Conservation (phyloP, 768 basidiomycete species). For the Mycena crocata region DNA sequence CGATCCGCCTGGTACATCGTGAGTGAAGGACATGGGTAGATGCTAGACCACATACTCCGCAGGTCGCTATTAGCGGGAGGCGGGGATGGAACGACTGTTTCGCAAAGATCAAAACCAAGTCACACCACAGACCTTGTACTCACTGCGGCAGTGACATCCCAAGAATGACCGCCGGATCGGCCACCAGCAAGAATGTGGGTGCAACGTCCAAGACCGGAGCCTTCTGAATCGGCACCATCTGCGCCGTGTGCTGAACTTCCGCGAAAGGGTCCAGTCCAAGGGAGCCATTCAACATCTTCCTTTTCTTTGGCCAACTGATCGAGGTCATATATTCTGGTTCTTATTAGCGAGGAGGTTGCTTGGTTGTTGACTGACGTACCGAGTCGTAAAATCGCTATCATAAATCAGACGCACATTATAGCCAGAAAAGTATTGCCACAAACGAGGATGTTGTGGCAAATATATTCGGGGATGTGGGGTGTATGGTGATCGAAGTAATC, state of each 20-base stretch:
- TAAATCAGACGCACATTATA: too few species aligned
- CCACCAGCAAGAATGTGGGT: constrained; percentile 75
- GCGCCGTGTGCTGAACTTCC: constrained; percentile 80
- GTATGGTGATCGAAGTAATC: constrained; percentile 77
- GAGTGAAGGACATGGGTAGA: constrained; percentile 3
- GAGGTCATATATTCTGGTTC: constrained; percentile 71
- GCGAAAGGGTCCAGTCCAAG: constrained; percentile 58
- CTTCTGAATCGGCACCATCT: constrained; percentile 69
- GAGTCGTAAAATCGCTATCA: too few species aligned
- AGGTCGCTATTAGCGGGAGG: constrained; percentile 77
- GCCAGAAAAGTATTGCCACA: too few species aligned
- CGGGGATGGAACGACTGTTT: constrained; percentile 74
- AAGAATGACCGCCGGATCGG: constrained; percentile 78
- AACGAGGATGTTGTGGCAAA: constrained; percentile 60
- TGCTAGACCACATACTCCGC: constrained; percentile 66
- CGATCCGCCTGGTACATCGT: constrained; percentile 68
- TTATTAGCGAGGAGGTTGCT: background rate
- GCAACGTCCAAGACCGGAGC: constrained; percentile 72
- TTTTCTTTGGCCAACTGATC: constrained; percentile 44
- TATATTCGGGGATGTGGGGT: constrained; percentile 64
- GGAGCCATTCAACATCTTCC: constrained; percentile 71
- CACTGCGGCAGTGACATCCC: constrained; percentile 75
- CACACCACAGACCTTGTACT: constrained; percentile 31
- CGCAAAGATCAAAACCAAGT: background rate
- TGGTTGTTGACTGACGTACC: background rate